Evolutionary conservation across 176 grass and related monocot genomes (phyloP).

Genomic region (Calamus simplicifolius): DNA sequence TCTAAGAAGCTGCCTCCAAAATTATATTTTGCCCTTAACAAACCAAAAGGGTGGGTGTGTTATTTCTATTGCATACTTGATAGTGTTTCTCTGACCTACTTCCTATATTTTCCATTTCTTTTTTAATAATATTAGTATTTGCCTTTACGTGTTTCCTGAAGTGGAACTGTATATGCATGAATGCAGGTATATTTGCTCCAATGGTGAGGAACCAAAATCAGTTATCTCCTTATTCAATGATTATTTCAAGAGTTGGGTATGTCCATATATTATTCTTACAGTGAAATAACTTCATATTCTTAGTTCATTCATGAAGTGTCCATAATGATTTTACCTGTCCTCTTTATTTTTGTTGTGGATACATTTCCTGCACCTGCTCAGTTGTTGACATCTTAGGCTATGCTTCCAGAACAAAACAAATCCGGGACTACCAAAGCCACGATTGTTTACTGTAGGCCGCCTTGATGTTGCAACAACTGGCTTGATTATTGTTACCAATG

Average conservation of each 20-base stretch:
- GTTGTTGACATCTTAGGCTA: background rate
- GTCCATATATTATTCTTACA: constrained; percentile 26
- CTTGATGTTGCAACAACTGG: constrained; percentile 93
- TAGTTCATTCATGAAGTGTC: background rate
- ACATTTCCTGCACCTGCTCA: background rate
- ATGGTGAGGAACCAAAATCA: constrained; percentile 71
- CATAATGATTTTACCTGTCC: background rate
- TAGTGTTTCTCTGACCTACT: no score
- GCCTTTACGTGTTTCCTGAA: no score
- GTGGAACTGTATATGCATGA: no score
- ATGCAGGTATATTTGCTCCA: constrained; percentile 83
- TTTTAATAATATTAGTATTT: no score
- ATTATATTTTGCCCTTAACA: constrained; percentile 88
- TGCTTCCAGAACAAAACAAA: constrained; percentile 54
- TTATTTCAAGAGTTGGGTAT: constrained; percentile 82
- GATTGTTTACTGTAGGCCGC: constrained; percentile 82
- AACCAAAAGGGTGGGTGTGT: constrained; percentile 74
- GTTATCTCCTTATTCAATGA: constrained; percentile 75
- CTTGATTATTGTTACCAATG: constrained; percentile 94
- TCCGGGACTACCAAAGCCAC: constrained; percentile 73
- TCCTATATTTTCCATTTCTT: no score
- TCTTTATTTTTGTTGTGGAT: no score
- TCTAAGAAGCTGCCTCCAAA: constrained; percentile 81
- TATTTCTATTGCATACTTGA: constrained; percentile 1
- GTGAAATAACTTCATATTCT: background rate